phyloP scores from a whole-genome alignment of 176 grass and related monocot species.

The Aechmea fasciata region DNA sequence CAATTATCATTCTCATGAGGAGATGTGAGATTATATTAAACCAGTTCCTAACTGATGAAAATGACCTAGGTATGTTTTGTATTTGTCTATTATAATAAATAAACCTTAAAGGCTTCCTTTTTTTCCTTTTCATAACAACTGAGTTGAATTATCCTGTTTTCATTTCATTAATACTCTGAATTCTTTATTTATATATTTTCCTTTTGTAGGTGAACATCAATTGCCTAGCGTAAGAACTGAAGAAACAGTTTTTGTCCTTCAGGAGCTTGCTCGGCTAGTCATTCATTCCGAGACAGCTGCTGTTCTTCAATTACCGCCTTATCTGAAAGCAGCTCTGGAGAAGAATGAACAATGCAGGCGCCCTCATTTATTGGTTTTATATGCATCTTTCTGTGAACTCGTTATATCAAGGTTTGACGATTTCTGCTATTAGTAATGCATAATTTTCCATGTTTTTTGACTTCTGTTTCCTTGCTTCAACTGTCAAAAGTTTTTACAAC shows the following conservation, averaged over 20 bases:
- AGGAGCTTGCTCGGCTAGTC: slow-evolving; percentile 81
- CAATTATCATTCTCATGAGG: slow-evolving; percentile 72
- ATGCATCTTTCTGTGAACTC: slow-evolving; percentile 83
- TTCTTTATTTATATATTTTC: slow-evolving; percentile 16
- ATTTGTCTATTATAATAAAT: slow-evolving; percentile 4
- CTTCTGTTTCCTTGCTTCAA: background rate
- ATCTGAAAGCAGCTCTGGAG: slow-evolving; percentile 49
- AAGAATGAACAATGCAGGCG: slow-evolving; percentile 36
- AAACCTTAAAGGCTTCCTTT: slow-evolving; percentile 1
- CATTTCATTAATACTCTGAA: slow-evolving; percentile 1
- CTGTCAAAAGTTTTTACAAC: no score
- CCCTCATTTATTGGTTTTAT: slow-evolving; percentile 79
- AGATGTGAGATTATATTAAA: slow-evolving; percentile 80
- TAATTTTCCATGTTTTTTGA: background rate
- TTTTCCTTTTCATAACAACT: background rate
- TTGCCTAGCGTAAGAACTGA: slow-evolving; percentile 74
- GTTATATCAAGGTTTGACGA: slow-evolving; percentile 82
- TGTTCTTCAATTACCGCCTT: slow-evolving; percentile 53
- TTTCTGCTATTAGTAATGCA: background rate
- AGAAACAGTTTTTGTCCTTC: slow-evolving; percentile 77
- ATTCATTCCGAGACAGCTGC: slow-evolving; percentile 51
- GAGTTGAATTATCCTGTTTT: background rate
- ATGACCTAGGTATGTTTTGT: slow-evolving; percentile 58
- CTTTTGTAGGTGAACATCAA: slow-evolving; percentile 60
- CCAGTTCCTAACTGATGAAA: slow-evolving; percentile 90